Conservation (phyloP, 1,284 basidiomycete genomes). For the Cutaneotrichosporon dermatis region DNA sequence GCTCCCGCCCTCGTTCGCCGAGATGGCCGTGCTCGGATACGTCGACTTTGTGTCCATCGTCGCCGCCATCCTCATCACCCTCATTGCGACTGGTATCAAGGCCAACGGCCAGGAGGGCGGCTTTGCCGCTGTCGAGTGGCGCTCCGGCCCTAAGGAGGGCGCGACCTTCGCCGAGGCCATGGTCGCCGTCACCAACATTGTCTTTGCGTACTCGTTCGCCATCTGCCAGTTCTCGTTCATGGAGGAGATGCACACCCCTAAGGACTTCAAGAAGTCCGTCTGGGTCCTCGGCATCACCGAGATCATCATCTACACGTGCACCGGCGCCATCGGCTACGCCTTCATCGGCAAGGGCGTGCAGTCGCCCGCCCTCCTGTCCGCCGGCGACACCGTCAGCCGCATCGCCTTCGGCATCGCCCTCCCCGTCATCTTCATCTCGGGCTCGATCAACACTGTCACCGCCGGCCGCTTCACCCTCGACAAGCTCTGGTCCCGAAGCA, state of each 20-base stretch:
- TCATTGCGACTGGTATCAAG: constrained; percentile 34
- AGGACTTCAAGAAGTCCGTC: constrained; percentile 30
- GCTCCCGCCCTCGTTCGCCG: constrained; percentile 16
- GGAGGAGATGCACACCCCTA: constrained; percentile 19
- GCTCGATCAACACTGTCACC: constrained; percentile 18
- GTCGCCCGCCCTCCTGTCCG: constrained; percentile 16
- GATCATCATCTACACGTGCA: constrained; percentile 28
- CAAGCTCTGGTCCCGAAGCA: constrained; percentile 6
- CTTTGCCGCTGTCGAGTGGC: constrained; percentile 30
- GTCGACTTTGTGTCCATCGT: constrained; percentile 37
- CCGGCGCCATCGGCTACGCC: constrained; percentile 28
- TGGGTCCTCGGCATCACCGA: constrained; percentile 33
- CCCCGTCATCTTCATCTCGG: constrained; percentile 23
- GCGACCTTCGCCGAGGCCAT: constrained; percentile 30
- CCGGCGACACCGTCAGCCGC: constrained; percentile 12
- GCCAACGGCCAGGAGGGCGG: constrained; percentile 7
- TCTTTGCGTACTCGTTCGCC: constrained; percentile 34
- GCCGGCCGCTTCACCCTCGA: constrained; percentile 15
- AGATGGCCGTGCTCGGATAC: constrained; percentile 39
- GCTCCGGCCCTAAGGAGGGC: constrained; percentile 28
- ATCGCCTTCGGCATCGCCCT: constrained; percentile 18
- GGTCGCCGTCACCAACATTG: constrained; percentile 32
- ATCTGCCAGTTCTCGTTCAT: constrained; percentile 22
- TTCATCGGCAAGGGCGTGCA: constrained; percentile 16
- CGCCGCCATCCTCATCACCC: constrained; percentile 31